These are phyloP conservation scores for Veloboletus limbatus DNA, from an alignment of 1,284 basidiomycete genomes.

Conservation along the genomic window DNA sequence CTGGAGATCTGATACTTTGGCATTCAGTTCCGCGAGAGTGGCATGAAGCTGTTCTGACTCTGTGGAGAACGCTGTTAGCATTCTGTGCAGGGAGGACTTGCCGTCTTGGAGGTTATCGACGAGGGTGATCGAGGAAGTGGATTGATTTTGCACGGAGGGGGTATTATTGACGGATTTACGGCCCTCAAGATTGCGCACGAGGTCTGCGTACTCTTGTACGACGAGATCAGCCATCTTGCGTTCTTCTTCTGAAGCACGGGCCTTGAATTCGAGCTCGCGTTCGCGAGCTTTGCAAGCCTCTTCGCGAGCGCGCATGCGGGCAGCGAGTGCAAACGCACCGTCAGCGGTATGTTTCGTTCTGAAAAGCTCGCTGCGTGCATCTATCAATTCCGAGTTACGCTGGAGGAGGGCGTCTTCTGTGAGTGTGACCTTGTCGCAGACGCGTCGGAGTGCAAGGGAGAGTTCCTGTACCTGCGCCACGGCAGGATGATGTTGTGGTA, in stretches of 20 bases:
- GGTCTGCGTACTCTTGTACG: constrained; percentile 65
- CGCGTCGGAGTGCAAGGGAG: constrained; percentile 60
- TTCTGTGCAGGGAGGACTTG: constrained; percentile 45
- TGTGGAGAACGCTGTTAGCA: constrained; percentile 49
- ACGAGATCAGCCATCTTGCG: constrained; percentile 59
- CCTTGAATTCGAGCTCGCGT: constrained; percentile 43
- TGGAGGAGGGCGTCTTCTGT: constrained; percentile 53
- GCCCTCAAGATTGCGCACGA: constrained; percentile 60
- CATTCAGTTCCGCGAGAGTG: constrained; percentile 45
- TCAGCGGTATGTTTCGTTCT: constrained; percentile 46
- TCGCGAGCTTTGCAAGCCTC: constrained; percentile 49
- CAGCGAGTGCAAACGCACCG: constrained; percentile 50
- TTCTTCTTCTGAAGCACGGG: constrained; percentile 48
- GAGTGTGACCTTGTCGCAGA: constrained; percentile 61
- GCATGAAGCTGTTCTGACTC: constrained; percentile 47
- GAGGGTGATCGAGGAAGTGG: constrained; percentile 32
- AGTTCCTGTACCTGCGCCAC: constrained; percentile 57
- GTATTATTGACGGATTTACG: constrained; percentile 28
- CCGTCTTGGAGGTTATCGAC: constrained; percentile 46
- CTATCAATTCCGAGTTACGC: constrained; percentile 48
- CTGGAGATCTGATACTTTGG: constrained; percentile 43
- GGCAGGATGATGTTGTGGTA: constrained; percentile 42
- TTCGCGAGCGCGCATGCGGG: constrained; percentile 48
- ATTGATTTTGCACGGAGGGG: constrained; percentile 8
- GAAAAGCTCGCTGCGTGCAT: constrained; percentile 41